A percentile compares a stretch with the other conserved stretches of the same genome.
phyloP scores from a whole-genome alignment of 2,329 filamentous ascomycete genomes.

The Phialophora tarda region DNA sequence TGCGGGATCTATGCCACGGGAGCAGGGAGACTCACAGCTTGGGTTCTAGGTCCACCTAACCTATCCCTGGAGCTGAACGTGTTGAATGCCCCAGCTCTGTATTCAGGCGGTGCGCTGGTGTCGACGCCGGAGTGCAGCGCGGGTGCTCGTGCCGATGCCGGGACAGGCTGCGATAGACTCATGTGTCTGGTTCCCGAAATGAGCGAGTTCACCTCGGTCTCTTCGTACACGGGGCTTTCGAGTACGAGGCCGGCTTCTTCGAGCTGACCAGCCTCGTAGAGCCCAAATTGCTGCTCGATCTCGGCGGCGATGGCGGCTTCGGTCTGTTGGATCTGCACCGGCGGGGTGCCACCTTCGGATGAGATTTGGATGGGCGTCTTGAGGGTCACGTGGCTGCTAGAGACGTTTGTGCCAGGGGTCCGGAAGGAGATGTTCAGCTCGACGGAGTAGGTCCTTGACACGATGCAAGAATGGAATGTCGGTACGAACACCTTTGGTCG shows the following conservation, averaged over 20 bases:
- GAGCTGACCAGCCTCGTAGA: conserved; percentile 31
- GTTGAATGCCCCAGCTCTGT: conserved; percentile 25
- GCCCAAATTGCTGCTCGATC: conserved; percentile 36
- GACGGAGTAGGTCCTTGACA: conserved; percentile 67
- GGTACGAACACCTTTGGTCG: conserved; percentile 61
- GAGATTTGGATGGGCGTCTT: conserved; percentile 53
- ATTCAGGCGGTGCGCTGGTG: conserved; percentile 28
- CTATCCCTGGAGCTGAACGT: conserved; percentile 31
- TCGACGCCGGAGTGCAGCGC: conserved; percentile 9
- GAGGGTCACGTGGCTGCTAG: conserved; percentile 48
- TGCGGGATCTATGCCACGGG: conserved; percentile 15
- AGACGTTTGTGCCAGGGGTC: conserved; percentile 53
- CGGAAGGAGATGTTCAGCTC: conserved; percentile 62
- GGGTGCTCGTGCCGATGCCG: conserved; percentile 3
- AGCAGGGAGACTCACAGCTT: conserved; percentile 32
- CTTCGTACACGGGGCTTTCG: conserved; percentile 34
- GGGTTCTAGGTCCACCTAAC: conserved; percentile 33
- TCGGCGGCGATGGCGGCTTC: conserved; percentile 34
- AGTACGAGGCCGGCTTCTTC: conserved; percentile 23
- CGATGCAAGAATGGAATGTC: conserved; percentile 72
- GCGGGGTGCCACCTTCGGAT: conserved; percentile 33
- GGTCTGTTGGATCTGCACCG: conserved; percentile 19
- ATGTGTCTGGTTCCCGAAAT: conserved; percentile 28
- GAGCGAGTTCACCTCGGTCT: conserved; percentile 13
- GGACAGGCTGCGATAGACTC: conserved; percentile 24